Percentiles rank a stretch among this genome's conserved stretches.
Evolutionary conservation across 495 filamentous ascomycete species (phyloP).

Genomic region (Penicillium lagena): DNA sequence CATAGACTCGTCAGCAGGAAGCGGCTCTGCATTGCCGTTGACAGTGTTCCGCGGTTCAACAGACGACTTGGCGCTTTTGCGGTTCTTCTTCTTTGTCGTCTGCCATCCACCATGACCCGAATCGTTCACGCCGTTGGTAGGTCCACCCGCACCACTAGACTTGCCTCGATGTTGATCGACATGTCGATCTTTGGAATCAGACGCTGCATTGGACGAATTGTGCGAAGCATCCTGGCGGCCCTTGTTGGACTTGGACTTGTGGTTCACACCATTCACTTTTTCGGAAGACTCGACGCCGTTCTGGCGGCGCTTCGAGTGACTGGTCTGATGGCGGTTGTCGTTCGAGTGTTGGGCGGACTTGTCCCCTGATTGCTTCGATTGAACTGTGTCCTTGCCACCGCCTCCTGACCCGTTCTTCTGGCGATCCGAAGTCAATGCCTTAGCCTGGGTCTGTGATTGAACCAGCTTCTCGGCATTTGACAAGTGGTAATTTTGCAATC

Average conservation of each 20-base stretch:
- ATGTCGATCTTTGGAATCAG: conserved; percentile 26
- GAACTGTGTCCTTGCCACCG: conserved; percentile 22
- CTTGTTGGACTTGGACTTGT: conserved; percentile 26
- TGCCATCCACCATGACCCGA: conserved; percentile 37
- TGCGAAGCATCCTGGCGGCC: conserved; percentile 25
- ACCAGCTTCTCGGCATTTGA: conserved; percentile 30
- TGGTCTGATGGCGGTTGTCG: conserved; percentile 1
- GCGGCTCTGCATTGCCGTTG: conserved; percentile 26
- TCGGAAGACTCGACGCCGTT: conserved; percentile 30
- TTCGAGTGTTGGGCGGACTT: conserved; percentile 21
- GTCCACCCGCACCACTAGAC: conserved; percentile 14
- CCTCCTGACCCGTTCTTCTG: conserved; percentile 12
- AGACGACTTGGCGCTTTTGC: conserved; percentile 31
- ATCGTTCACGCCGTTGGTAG: conserved; percentile 13
- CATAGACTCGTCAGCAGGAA: conserved; percentile 43
- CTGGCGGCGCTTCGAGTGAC: conserved; percentile 18
- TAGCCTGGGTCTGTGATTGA: conserved; percentile 15
- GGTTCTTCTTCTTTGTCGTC: conserved; percentile 43
- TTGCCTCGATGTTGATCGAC: conserved; percentile 25
- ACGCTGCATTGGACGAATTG: conserved; percentile 10
- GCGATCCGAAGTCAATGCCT: conserved; percentile 23
- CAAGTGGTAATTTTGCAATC: conserved; percentile 32
- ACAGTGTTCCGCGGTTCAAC: conserved; percentile 20
- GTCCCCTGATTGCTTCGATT: conserved; percentile 27
- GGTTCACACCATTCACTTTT: conserved; percentile 29